These are phyloP conservation scores for Drechslera avenae DNA, from an alignment of 2,329 filamentous ascomycete genomes.

Conservation along the genomic window DNA sequence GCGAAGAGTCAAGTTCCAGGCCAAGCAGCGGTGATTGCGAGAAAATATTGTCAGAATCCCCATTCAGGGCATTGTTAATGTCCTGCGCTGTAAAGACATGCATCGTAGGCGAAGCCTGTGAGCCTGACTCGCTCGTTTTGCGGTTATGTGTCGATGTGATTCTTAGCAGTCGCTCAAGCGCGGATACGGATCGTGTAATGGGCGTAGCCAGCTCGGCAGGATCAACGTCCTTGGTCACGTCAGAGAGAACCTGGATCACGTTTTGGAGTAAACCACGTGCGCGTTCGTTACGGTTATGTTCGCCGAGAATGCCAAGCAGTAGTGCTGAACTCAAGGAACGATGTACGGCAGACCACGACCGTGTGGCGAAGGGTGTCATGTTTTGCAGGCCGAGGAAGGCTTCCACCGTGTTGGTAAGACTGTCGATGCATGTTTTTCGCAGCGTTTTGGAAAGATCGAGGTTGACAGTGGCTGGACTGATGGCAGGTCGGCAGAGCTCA, in stretches of 20 bases:
- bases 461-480: conserved; percentile 57
- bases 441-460: conserved; percentile 54
- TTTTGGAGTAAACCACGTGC: conserved; percentile 53
- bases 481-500: conserved; percentile 65
- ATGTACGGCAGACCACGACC: conserved; percentile 52
- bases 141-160: conserved; percentile 30
- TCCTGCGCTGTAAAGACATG: conserved; percentile 45
- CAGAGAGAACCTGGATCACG: conserved; percentile 53
- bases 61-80: conserved; percentile 43
- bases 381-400: conserved; percentile 65
- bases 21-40: conserved; percentile 45
- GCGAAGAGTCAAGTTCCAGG: conserved; percentile 51
- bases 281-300: conserved; percentile 52
- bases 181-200: conserved; percentile 54
- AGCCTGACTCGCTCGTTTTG: conserved; percentile 37
- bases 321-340: conserved; percentile 53
- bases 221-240: conserved; percentile 55
- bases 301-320: conserved; percentile 53
- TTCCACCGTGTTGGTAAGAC: conserved; percentile 62
- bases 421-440: conserved; percentile 61
- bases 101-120: conserved; percentile 39
- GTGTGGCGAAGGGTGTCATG: conserved; percentile 53
- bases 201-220: conserved; percentile 55
- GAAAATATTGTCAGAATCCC: conserved; percentile 36
- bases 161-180: conserved; percentile 51